phyloP scores from a whole-genome alignment of 2,329 filamentous ascomycete genomes.

The Hypomyces rosellus region DNA sequence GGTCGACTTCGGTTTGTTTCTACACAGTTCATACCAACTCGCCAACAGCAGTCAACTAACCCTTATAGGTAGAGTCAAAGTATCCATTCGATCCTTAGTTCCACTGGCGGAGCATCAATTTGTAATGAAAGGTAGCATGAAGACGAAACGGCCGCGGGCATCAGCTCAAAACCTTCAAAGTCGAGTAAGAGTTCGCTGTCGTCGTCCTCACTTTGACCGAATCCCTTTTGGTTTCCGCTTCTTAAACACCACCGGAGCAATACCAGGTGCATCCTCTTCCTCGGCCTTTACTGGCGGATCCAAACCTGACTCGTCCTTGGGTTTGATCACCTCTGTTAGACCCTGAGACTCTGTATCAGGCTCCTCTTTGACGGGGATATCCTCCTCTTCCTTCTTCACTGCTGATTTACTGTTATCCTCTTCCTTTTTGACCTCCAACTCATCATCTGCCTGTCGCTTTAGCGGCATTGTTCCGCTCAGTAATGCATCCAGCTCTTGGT shows the following conservation, averaged over 20 bases:
- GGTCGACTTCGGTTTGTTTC: no score
- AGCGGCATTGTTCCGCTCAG: conserved; percentile 33
- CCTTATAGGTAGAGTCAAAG: no score
- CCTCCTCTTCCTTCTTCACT: conserved; percentile 23
- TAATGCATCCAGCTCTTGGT: conserved; percentile 57
- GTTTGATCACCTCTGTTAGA: conserved; percentile 2
- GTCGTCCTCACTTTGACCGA: conserved; percentile 45
- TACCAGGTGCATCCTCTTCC: conserved; percentile 16
- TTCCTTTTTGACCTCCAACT: conserved; percentile 20
- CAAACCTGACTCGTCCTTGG: conserved; percentile 5
- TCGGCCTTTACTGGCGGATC: conserved; percentile 36
- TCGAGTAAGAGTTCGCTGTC: neutral
- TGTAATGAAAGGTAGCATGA: no score
- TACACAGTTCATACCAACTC: no score
- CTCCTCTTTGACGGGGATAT: conserved; percentile 36
- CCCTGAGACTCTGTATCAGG: conserved; percentile 19
- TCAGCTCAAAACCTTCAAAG: no score
- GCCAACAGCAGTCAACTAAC: no score
- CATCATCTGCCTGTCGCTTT: conserved; percentile 13
- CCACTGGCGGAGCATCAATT: no score
- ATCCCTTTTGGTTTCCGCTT: conserved; percentile 67
- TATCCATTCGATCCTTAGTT: no score
- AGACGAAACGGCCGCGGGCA: no score
- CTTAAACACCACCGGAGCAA: conserved; percentile 63
- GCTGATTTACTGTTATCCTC: conserved; percentile 16